Evolutionary conservation across 768 basidiomycete genomes (phyloP).

Genomic region (Podaxis sp.): DNA sequence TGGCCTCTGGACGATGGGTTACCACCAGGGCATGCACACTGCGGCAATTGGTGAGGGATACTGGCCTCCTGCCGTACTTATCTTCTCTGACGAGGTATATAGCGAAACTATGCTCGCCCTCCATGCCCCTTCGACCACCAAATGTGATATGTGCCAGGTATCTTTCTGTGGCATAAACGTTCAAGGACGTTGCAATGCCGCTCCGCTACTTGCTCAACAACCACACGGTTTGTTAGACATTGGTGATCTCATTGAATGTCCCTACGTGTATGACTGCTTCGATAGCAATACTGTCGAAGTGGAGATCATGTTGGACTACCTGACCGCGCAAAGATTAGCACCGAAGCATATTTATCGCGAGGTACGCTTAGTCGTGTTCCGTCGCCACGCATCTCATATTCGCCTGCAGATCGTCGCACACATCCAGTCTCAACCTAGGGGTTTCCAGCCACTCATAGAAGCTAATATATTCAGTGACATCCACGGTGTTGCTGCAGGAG

Average conservation of each 20-base stretch:
- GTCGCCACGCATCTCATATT: neutral
- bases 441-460: constrained; percentile 67
- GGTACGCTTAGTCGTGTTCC: constrained; percentile 34
- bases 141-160: constrained; percentile 81
- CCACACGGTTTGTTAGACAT: constrained; percentile 68
- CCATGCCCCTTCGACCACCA: constrained; percentile 72
- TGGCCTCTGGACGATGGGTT: constrained; percentile 77
- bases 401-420: constrained; percentile 55
- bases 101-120: constrained; percentile 78
- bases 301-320: constrained; percentile 81
- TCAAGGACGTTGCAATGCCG: constrained; percentile 68
- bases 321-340: constrained; percentile 56
- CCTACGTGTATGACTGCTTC: constrained; percentile 80
- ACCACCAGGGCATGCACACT: constrained; percentile 78
- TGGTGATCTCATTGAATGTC: constrained; percentile 73
- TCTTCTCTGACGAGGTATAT: constrained; percentile 2
- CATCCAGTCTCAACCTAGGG: constrained; percentile 57
- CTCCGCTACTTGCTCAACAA: constrained; percentile 54
- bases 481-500: constrained; percentile 53
- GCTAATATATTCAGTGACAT: constrained; percentile 69
- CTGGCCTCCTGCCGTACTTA: neutral
- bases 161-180: constrained; percentile 83
- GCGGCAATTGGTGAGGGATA: constrained; percentile 73
- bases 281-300: constrained; percentile 77
- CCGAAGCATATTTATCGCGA: constrained; percentile 78